Evolutionary conservation across 345 rosid genomes (phyloP), one percentile per base, ranked within the genome.

Genomic region (Citrus unshiu): DNA sequence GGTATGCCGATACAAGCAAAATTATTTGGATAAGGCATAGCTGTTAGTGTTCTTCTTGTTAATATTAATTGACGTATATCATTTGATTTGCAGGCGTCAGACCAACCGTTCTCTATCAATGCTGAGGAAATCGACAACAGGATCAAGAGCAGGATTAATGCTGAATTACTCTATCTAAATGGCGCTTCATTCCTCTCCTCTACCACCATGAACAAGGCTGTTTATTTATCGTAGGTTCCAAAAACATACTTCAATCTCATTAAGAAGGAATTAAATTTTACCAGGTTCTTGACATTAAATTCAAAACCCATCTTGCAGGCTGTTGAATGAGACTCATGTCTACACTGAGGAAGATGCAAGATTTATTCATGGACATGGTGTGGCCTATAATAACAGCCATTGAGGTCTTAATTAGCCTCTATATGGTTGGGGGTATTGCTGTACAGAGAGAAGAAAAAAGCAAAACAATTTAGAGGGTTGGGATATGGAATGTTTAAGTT

Each of bases 281-380:
- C 62, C 4, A 9, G 62, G 62, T 59, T 56, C 58, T 51, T 21
- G 7, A 54, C n/a, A 4, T 5, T 54, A 54, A 54, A 54, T 54
- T 54, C 22, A 54, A 18, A 16, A 9, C n/a, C 72, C 22, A 2
- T 51, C 68, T 76, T 85, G 76, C 88, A 95, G 98, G 92, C 84
- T 95, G 77, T 77, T 86, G 87, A 95, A 87, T 76, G 99, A 95
- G 83, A 93, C 96, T 2, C 97, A 91, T 81, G 94, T 95, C 75
- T 95, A 95, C 87, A 93, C 97, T 0, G 99, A 93, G 83, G 97
- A 92, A 49, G 85, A 89, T 60, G 97, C 99, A 5, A 90, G 97
- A 82, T 95, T 95, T 78, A 89, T 95, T 78, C 98, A 93, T 76
- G 99, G 99, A 61, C 97, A 91, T 78, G 99, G 99, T 7, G 78